Conservation (phyloP, 495 filamentous ascomycete genomes). For the Podospora sp. region DNA sequence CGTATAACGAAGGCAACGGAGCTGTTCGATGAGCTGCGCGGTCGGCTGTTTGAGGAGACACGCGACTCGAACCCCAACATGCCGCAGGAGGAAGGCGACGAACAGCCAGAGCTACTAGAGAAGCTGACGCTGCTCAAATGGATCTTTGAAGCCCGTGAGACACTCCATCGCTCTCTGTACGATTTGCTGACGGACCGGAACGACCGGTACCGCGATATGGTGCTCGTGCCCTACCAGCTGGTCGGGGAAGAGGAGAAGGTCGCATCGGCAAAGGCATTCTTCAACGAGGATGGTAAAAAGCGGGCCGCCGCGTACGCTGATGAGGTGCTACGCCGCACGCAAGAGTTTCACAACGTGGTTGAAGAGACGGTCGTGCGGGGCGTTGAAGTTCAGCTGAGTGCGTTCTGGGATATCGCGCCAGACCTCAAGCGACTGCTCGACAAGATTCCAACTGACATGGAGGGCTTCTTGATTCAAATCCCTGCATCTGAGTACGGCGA, state of each 20-base stretch:
- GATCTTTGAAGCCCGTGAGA: conserved; percentile 93
- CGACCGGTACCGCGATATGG: conserved; percentile 78
- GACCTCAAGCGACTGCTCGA: conserved; percentile 73
- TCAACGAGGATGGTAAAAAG: conserved; percentile 71
- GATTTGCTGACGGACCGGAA: conserved; percentile 82
- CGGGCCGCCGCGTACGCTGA: conserved; percentile 66
- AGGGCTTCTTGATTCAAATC: conserved; percentile 64
- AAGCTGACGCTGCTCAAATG: conserved; percentile 94
- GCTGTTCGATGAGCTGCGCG: conserved; percentile 70
- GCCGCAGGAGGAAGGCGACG: conserved; percentile 91
- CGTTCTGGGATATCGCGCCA: conserved; percentile 98
- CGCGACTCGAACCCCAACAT: conserved; percentile 73
- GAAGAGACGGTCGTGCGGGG: conserved; percentile 85
- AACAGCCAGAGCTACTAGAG: conserved; percentile 90
- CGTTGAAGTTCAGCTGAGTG: conserved; percentile 85
- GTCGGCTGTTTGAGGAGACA: conserved; percentile 71
- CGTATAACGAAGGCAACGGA: conserved; percentile 64
- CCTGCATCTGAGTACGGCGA: conserved; percentile 78
- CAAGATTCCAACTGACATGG: conserved; percentile 63
- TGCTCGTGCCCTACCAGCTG: conserved; percentile 80
- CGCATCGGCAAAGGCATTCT: conserved; percentile 75
- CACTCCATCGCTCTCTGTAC: conserved; percentile 79
- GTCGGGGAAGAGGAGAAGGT: conserved; percentile 65
- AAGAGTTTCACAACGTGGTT: conserved; percentile 78
- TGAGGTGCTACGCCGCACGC: conserved; percentile 67